These are phyloP conservation scores for Chionographis japonica DNA, from an alignment of 106 monocot genomes.

Conservation along the genomic window DNA sequence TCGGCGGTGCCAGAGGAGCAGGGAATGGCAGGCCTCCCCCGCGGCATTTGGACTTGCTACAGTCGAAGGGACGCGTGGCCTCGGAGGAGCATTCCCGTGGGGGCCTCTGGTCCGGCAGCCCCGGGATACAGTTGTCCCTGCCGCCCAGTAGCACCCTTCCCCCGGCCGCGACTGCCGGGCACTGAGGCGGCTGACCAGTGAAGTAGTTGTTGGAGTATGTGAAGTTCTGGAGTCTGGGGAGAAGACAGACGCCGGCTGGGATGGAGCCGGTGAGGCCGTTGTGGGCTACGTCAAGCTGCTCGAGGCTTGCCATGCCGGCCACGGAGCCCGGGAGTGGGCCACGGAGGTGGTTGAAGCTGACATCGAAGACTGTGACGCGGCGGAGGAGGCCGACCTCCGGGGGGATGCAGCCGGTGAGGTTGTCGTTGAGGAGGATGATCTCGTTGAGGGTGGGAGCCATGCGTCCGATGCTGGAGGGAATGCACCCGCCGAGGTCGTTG, in stretches of 20 bases:
- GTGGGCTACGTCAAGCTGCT: constrained; percentile 62
- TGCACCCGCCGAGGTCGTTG: constrained; percentile 55
- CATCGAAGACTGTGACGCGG: constrained; percentile 46
- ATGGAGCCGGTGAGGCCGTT: constrained; percentile 41
- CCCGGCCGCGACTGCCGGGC: constrained; percentile 11
- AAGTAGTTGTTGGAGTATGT: constrained; percentile 64
- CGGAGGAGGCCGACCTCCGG: constrained; percentile 45
- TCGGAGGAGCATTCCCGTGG: constrained; percentile 20
- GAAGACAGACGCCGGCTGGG: constrained; percentile 27
- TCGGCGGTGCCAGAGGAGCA: not conserved
- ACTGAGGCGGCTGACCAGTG: constrained; percentile 32
- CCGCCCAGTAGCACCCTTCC: constrained; percentile 14
- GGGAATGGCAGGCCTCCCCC: not conserved
- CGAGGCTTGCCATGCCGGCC: constrained; percentile 17
- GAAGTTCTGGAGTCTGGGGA: constrained; percentile 52
- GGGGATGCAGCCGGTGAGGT: constrained; percentile 56
- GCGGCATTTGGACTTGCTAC: constrained; percentile 29
- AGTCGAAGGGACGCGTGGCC: constrained; percentile 35
- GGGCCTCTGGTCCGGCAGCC: constrained; percentile 18
- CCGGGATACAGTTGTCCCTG: constrained; percentile 52
- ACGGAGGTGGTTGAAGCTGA: constrained; percentile 44
- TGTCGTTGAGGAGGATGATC: constrained; percentile 50
- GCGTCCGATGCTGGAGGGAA: constrained; percentile 49
- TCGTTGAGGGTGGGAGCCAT: constrained; percentile 56
- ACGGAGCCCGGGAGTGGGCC: constrained; percentile 36